Base-by-base conservation (phyloP, 2,329 filamentous ascomycete species). In the Fusarium pseudonygamai region DNA sequence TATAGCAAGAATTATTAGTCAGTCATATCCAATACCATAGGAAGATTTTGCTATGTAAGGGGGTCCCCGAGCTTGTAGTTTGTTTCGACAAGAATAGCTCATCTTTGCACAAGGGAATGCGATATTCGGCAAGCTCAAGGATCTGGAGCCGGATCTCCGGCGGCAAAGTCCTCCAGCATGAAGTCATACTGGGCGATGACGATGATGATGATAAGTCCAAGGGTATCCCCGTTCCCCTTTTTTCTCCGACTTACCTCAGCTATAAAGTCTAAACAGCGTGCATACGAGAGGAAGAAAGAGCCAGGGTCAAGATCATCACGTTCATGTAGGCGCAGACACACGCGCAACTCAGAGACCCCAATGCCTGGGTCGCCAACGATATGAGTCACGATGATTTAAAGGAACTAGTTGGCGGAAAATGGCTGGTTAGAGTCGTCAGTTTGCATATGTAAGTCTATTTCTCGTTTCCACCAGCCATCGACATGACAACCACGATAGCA, bases 381-480 rank as follows among this genome's bases (percentile, higher is more conserved):
- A n/a, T 18, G 18, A 40, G 8, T 36, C 20, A 50, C 20, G 34
- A 12, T 15, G 9, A 22, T 60, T 22, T 11, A 32, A 20, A 15
- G n/a, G 8, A 28, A 3, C 32, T 9, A 14, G 14, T 60, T n/a
- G 34, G 26, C 20, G 14, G 34, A 13, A 24, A 36, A 47, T 55
- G n/a, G 18, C 56, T 26, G 47, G 63, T 71, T 60, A 67, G 45
- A 39, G 46, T 49, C 30, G 24, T 58, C 43, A 49, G 24, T 22
- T 36, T 30, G 42, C 14, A 34, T 37, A 58, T 32, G 16, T 15
- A 50, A 36, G 56, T 84, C 83, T 84, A 88, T 81, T 89, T 88
- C 75, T 85, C 84, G 36, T 86, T 88, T 59, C 88, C 86, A 50
- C 86, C 85, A 56, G 86, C 84, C 71, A 90, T 75, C 12, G 89